Conservation (phyloP, 2,329 filamentous ascomycete species). For the Sordariomycetes sp. region DNA sequence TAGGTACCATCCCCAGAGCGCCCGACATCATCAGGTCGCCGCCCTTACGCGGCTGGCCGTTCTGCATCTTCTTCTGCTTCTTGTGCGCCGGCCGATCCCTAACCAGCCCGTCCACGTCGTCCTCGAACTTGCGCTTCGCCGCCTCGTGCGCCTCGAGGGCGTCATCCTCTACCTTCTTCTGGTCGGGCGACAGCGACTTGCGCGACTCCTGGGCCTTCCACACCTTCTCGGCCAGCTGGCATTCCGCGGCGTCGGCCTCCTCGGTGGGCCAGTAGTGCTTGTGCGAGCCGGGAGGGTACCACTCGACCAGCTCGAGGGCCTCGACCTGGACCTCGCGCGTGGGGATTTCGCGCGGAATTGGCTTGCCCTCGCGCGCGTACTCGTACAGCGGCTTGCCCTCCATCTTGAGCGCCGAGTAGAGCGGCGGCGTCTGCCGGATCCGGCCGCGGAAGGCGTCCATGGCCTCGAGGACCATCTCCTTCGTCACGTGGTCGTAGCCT, state of each 20-base stretch:
- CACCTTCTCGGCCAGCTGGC: constrained; percentile 63
- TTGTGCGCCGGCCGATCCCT: constrained; percentile 34
- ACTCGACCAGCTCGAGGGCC: constrained; percentile 74
- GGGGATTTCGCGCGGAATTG: constrained; percentile 76
- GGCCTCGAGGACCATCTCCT: constrained; percentile 65
- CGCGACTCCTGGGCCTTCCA: constrained; percentile 44
- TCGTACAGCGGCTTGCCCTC: constrained; percentile 93
- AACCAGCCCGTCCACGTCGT: constrained; percentile 45
- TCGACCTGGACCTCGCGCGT: constrained; percentile 68
- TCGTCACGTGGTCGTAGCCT: constrained; percentile 72
- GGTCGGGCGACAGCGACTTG: constrained; percentile 39
- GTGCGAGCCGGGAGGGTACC: constrained; percentile 73
- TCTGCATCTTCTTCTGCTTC: constrained; percentile 21
- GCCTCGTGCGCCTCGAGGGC: constrained; percentile 44
- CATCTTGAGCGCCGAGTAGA: constrained; percentile 89
- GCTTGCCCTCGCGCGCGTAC: constrained; percentile 82
- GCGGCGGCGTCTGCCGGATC: constrained; percentile 80
- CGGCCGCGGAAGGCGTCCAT: constrained; percentile 67
- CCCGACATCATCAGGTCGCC: constrained; percentile 43
- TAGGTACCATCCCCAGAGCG: constrained; percentile 37
- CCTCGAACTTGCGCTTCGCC: constrained; percentile 47
- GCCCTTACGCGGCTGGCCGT: constrained; percentile 13
- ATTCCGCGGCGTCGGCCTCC: constrained; percentile 67
- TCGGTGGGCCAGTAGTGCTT: constrained; percentile 67
- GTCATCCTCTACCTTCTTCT: constrained; percentile 43